phyloP scores from a whole-genome alignment of 768 basidiomycete species.

The Suillus subaureus region DNA sequence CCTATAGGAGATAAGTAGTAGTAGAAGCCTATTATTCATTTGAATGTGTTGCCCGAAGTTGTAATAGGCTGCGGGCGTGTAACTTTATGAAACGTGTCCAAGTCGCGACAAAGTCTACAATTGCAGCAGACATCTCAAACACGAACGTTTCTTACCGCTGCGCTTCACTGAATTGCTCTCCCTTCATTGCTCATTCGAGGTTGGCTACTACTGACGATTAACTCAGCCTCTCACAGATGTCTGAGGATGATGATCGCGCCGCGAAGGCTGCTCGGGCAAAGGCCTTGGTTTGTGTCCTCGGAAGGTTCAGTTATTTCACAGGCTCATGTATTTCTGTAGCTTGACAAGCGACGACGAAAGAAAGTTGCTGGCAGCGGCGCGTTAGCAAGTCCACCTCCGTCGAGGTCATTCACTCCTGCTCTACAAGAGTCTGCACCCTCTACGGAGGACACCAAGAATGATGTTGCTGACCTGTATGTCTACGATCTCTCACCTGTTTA shows the following conservation, averaged over 20 bases:
- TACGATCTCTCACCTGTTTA: slow-evolving; percentile 16
- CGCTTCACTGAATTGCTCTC: slow-evolving; percentile 10
- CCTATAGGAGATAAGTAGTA: not conserved
- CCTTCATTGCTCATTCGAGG: slow-evolving; percentile 6
- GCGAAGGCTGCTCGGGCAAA: slow-evolving; percentile 83
- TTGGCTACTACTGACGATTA: slow-evolving; percentile 9
- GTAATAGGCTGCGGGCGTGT: not conserved
- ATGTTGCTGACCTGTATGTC: slow-evolving; percentile 69
- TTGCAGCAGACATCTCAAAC: not conserved
- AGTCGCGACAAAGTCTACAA: not conserved
- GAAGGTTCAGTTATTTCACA: slow-evolving; percentile 6
- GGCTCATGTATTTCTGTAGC: slow-evolving; percentile 40
- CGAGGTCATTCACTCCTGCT: slow-evolving; percentile 55
- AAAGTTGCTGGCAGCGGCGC: slow-evolving; percentile 50
- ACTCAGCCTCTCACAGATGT: slow-evolving; percentile 39
- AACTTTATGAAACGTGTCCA: slow-evolving; percentile 4
- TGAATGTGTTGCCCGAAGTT: not conserved
- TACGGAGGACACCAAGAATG: slow-evolving; percentile 47
- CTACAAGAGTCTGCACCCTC: slow-evolving; percentile 39
- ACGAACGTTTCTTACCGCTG: slow-evolving; percentile 4
- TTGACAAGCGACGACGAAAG: slow-evolving; percentile 82
- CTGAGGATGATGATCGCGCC: slow-evolving; percentile 76
- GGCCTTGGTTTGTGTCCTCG: slow-evolving; percentile 60
- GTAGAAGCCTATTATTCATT: not conserved
- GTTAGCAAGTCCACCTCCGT: slow-evolving; percentile 47